A percentile compares a stretch with the other conserved stretches of the same genome.
These are phyloP conservation scores for Xylaria sp. DNA, from an alignment of 2,329 filamentous ascomycete genomes.

Conservation along the genomic window DNA sequence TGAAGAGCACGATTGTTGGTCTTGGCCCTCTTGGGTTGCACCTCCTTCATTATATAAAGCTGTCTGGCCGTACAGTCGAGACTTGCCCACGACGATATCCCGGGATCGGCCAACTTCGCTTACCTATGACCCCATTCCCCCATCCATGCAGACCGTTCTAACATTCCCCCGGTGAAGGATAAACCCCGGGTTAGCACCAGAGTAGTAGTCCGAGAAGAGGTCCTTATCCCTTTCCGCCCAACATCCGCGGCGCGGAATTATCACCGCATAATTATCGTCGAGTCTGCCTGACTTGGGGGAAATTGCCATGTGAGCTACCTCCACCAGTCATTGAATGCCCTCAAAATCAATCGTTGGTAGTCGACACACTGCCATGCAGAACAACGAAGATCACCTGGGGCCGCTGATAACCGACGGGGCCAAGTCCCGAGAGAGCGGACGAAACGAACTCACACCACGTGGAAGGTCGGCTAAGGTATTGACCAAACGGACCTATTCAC, in stretches of 20 bases:
- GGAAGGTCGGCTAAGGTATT: background rate
- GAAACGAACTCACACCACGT: background rate
- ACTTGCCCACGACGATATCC: background rate
- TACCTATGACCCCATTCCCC: background rate
- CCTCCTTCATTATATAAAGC: background rate
- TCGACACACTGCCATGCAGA: background rate
- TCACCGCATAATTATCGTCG: background rate
- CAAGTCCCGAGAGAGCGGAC: background rate
- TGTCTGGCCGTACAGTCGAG: background rate
- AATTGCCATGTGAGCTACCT: background rate
- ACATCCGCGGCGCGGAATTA: background rate
- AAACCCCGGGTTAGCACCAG: too few relatives aligned
- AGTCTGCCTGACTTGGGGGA: background rate
- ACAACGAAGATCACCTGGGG: background rate
- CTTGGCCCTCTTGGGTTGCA: background rate
- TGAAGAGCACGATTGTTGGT: conserved; percentile 6
- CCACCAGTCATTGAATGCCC: background rate
- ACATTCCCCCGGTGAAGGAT: too few relatives aligned
- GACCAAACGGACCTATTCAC: too few relatives aligned
- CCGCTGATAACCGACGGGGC: background rate
- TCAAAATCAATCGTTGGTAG: background rate
- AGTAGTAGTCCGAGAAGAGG: background rate
- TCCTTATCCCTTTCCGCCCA: background rate
- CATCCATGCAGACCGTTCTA: background rate
- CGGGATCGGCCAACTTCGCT: background rate